These are phyloP conservation scores for Phytopythium kandeliae DNA, from an alignment of 352 stramenopile species.

Conservation along the genomic window DNA sequence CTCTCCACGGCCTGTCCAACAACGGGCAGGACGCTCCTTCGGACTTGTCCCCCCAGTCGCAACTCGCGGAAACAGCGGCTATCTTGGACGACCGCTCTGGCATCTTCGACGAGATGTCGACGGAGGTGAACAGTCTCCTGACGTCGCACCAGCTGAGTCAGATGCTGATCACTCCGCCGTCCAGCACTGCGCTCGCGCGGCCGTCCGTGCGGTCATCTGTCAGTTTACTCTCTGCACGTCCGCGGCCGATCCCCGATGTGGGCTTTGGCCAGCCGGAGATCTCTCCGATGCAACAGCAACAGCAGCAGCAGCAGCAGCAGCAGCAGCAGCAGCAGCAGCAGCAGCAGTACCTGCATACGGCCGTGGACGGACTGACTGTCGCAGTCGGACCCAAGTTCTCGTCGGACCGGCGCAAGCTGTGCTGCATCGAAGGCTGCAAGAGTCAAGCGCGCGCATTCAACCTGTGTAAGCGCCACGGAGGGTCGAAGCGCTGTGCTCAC, in stretches of 20 bases:
- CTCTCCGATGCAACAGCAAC: not conserved
- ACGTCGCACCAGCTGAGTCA: not conserved
- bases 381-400: conserved; percentile 23
- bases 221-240: not conserved
- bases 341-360: not conserved
- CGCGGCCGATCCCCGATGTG: not conserved
- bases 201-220: not conserved
- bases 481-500: conserved; percentile 76
- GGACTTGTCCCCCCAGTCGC: no score
- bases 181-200: not conserved
- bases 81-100: not conserved
- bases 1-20: not conserved
- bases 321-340: conserved; percentile 4
- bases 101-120: conserved; percentile 1
- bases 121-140: not conserved
- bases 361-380: not conserved
- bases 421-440: conserved; percentile 64
- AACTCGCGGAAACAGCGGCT: not conserved
- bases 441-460: conserved; percentile 81
- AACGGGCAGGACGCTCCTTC: not conserved
- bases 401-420: conserved; percentile 67
- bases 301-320: conserved; percentile 1
- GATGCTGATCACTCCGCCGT: conserved; percentile 3
- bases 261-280: not conserved
- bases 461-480: conserved; percentile 79